These are phyloP conservation scores for Colletotrichum agaves DNA, from an alignment of 2,329 filamentous ascomycete species.

Conservation along the genomic window DNA sequence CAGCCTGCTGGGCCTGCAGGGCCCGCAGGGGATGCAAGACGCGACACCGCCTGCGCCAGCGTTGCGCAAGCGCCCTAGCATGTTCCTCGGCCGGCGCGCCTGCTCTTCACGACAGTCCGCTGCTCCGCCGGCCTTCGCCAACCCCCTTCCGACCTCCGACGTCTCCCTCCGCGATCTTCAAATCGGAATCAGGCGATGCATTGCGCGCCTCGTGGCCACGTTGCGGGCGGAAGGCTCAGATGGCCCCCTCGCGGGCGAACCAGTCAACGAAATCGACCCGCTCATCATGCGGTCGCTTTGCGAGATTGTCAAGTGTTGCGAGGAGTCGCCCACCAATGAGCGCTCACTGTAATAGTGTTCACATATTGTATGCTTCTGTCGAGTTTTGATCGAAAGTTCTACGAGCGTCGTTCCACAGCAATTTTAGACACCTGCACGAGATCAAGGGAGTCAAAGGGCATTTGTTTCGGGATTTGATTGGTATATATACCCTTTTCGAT, in stretches of 20 bases:
- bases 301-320: constrained; percentile 51
- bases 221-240: constrained; percentile 44
- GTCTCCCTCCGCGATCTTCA: constrained; percentile 57
- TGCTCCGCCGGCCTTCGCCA: constrained; percentile 13
- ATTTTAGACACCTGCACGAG: neutral
- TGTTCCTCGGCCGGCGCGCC: constrained; percentile 21
- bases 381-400: no score
- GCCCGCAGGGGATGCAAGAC: constrained; percentile 46
- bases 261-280: constrained; percentile 48
- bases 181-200: constrained; percentile 60
- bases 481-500: constrained; percentile 33
- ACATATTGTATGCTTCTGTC: neutral
- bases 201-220: constrained; percentile 61
- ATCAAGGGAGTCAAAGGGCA: neutral
- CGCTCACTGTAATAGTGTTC: neutral
- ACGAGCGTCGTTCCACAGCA: neutral
- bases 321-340: constrained; percentile 28
- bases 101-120: constrained; percentile 28
- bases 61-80: constrained; percentile 35
- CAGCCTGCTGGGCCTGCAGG: constrained; percentile 59
- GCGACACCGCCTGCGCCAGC: constrained; percentile 40
- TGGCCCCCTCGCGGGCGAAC: constrained; percentile 17
- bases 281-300: constrained; percentile 54
- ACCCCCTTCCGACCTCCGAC: constrained; percentile 40
- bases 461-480: constrained; percentile 13